Base-by-base conservation (phyloP, 2,329 filamentous ascomycete species). In the Triangularia verruculosa region DNA sequence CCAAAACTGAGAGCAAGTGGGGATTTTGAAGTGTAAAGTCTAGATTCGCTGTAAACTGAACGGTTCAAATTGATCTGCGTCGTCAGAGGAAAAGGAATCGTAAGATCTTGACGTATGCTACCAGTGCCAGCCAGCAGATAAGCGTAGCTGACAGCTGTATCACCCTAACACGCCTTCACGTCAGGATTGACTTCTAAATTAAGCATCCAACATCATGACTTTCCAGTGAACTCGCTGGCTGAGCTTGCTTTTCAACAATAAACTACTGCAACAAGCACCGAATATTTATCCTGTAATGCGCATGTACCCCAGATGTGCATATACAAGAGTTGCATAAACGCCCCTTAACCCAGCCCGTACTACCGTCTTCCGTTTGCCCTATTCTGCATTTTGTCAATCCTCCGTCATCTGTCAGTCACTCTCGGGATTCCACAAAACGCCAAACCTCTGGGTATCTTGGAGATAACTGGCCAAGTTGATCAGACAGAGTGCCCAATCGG, bases 81-180 rank as follows among this genome's bases (percentile, higher is more conserved):
- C n/a, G n/a, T 22, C 17, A 17, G n/a, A 20, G 39, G 2, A n/a
- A 20, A 12, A 47, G n/a, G 22, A 17, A 67, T 67, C 66, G 61
- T 67, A 67, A 61, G 66, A 67, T 67, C 27, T 56, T 67, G 34
- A 62, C 66, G 56, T 62, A 57, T 25, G 47, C 12, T 6, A 17
- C 24, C 57, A n/a, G 30, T 20, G 22, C 56, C 28, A 32, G 5
- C 15, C n/a, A 8, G 13, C 13, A 47, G 39, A 20, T 47, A 47
- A 17, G 39, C 1, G 13, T 9, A 47, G 8, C 39, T 47, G 39
- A 47, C 39, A 47, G 34, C 34, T 43, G 34, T 17, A 17, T 43
- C 34, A 5, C n/a, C n/a, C 34, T 17, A 17, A 43, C 34, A 43
- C 15, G n/a, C 34, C 15, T 17, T 17, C 30, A 7, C 30, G 30